Percentiles rank a stretch among this genome's conserved stretches.
Evolutionary conservation across 345 rosid species (phyloP).

Genomic region (Populus nigra): DNA sequence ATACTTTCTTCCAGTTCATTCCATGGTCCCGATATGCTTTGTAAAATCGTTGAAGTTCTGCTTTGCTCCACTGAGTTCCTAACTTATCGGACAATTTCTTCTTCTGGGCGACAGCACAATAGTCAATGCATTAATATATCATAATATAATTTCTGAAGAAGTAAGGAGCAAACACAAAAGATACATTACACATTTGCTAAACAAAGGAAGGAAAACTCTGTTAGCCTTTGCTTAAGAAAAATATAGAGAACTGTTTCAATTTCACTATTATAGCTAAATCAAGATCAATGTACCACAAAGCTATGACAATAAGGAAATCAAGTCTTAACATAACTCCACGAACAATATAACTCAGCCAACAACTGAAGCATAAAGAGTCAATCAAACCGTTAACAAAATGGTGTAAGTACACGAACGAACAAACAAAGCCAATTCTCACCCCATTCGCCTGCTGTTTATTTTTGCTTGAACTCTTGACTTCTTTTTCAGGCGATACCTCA

Average conservation of each 20-base stretch:
- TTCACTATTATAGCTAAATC: not conserved
- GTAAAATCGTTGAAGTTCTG: conserved; percentile 27
- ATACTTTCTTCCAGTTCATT: conserved; percentile 24
- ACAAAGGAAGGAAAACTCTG: not conserved
- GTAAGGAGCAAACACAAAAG: not conserved
- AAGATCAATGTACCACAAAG: not conserved
- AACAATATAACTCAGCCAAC: not conserved
- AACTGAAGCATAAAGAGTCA: conserved; percentile 4
- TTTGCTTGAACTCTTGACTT: conserved; percentile 50
- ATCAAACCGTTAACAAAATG: conserved; percentile 2
- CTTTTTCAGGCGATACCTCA: conserved; percentile 69
- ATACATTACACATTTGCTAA: too few species aligned
- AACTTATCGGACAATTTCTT: conserved; percentile 20
- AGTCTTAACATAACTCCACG: not conserved
- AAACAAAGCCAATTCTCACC: conserved; percentile 43
- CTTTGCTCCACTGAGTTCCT: conserved; percentile 30
- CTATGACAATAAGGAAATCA: not conserved
- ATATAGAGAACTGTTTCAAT: not conserved
- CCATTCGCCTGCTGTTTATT: conserved; percentile 37
- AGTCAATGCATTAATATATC: not conserved
- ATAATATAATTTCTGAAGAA: not conserved
- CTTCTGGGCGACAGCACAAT: conserved; percentile 14
- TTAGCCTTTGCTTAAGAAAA: not conserved
- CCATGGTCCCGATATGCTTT: conserved; percentile 28
- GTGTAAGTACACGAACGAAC: not conserved